A percentile compares a stretch with the other conserved stretches of the same genome.
Evolutionary conservation across 2,329 filamentous ascomycete species (phyloP).

Genomic region (Hirsutella minnesotensis): DNA sequence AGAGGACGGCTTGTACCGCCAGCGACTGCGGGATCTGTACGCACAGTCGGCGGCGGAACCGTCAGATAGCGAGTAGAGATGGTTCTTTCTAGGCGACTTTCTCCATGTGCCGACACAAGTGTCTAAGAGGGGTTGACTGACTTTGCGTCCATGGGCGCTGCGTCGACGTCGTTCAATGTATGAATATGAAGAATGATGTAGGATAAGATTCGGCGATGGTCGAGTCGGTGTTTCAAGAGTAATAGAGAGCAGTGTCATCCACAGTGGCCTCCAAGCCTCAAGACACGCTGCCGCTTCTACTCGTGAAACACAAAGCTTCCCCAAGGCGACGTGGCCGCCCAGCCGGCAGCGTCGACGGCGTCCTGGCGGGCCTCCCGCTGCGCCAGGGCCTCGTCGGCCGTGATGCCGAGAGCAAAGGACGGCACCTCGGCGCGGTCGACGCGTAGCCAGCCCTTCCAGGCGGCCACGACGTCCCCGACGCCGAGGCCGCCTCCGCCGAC

Average conservation of each 20-base stretch:
- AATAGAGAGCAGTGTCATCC: too few relatives aligned
- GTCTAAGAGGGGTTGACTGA: too few relatives aligned
- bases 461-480: constrained; percentile 20
- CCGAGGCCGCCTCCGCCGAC: constrained; percentile 25
- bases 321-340: constrained; percentile 36
- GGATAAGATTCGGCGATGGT: too few relatives aligned
- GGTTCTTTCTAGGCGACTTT: too few relatives aligned
- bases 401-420: constrained; percentile 25
- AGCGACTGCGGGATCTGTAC: background rate
- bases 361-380: constrained; percentile 26
- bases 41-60: background rate
- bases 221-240: too few relatives aligned
- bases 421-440: constrained; percentile 31
- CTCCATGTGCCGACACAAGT: too few relatives aligned
- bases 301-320: constrained; percentile 32
- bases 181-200: too few relatives aligned
- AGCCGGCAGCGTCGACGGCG: constrained; percentile 30
- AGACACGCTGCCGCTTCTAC: too few relatives aligned
- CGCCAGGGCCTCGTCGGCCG: constrained; percentile 31
- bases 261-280: too few relatives aligned
- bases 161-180: too few relatives aligned
- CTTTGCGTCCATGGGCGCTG: too few relatives aligned
- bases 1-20: background rate
- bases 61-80: too few relatives aligned
- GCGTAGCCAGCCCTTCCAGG: constrained; percentile 39